These are phyloP conservation scores for Persicaria maculosa DNA, from an alignment of 148 eudicot species.

Conservation along the genomic window DNA sequence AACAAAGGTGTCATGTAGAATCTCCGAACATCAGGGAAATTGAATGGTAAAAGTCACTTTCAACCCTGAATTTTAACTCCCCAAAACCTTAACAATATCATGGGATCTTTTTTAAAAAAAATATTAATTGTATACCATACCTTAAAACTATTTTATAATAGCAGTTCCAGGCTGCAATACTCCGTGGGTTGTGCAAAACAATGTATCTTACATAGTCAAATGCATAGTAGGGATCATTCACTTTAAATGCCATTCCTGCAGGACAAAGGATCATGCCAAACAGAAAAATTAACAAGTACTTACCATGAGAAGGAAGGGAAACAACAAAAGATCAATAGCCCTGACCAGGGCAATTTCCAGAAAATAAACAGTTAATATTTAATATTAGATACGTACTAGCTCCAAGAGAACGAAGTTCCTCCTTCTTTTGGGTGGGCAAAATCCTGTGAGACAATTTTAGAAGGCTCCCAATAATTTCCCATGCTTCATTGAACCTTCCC, in stretches of 20 bases:
- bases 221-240: slow-evolving; percentile 68
- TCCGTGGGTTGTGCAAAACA: slow-evolving; percentile 65
- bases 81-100: not conserved
- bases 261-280: slow-evolving; percentile 4
- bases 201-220: slow-evolving; percentile 60
- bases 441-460: slow-evolving; percentile 53
- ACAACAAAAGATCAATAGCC: not conserved
- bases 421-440: slow-evolving; percentile 52
- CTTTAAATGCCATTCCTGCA: slow-evolving; percentile 65
- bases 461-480: slow-evolving; percentile 54
- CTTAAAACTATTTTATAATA: slow-evolving; percentile 69
- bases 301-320: not conserved
- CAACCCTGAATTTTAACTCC: not conserved
- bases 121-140: slow-evolving; percentile 23
- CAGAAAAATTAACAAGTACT: not conserved
- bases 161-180: slow-evolving; percentile 93
- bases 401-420: slow-evolving; percentile 73
- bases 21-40: not conserved
- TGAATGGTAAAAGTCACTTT: not conserved
- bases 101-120: not conserved
- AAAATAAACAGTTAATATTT: not conserved
- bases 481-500: slow-evolving; percentile 69
- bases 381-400: slow-evolving; percentile 54
- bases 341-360: not conserved
- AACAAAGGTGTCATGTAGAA: not conserved